Evolutionary conservation across 2,329 filamentous ascomycete species (phyloP).

Genomic region (Pseudocercospora musae): DNA sequence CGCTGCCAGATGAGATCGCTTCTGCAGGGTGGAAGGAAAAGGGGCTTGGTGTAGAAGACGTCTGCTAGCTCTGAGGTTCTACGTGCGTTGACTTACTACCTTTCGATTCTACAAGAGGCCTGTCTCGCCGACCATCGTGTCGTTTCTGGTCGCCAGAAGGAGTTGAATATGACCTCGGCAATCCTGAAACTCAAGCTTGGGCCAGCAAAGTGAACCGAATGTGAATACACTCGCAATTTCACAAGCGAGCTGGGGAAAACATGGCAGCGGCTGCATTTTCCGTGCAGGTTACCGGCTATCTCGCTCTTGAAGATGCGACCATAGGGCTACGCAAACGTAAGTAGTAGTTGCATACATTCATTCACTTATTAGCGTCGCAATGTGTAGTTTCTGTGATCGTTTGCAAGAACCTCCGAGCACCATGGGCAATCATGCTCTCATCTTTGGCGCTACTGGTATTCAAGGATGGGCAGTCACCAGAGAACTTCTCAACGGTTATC

Average conservation of each 20-base stretch:
- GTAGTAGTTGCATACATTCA: background rate
- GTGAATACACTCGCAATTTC: too few relatives aligned
- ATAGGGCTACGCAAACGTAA: background rate
- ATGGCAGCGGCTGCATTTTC: background rate
- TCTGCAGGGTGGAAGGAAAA: background rate
- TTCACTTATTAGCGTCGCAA: background rate
- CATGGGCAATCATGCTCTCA: conserved; percentile 28
- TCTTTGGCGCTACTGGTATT: conserved; percentile 48
- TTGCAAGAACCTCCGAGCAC: background rate
- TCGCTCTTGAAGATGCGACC: background rate
- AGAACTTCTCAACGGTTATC: conserved; percentile 47
- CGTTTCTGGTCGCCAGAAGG: background rate
- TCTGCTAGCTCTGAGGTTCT: background rate
- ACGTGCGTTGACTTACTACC: background rate
- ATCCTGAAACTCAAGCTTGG: background rate
- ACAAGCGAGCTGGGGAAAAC: too few relatives aligned
- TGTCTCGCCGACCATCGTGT: background rate
- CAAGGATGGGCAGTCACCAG: conserved; percentile 51
- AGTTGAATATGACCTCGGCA: background rate
- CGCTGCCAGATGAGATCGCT: background rate
- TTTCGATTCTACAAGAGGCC: background rate
- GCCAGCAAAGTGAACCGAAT: background rate
- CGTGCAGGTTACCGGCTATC: background rate
- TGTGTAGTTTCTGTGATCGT: background rate
- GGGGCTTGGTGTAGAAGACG: background rate